phyloP scores from a whole-genome alignment of 345 rosid species.

The Sisymbrium altissimum region DNA sequence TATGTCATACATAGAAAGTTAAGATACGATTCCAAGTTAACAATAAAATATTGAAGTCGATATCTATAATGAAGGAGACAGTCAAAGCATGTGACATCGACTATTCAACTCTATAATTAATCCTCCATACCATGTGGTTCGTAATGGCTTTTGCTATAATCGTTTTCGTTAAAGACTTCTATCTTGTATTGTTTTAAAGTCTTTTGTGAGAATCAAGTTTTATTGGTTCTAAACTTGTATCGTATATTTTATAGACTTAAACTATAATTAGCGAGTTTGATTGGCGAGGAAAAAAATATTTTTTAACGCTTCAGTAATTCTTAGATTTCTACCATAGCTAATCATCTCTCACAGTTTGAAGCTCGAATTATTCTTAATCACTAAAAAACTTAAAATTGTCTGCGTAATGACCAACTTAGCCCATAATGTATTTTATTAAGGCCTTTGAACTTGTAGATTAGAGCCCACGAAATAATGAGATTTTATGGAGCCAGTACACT shows the following conservation, averaged over 20 bases:
- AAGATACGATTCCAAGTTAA: constrained; percentile 24
- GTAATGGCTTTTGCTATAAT: constrained; percentile 13
- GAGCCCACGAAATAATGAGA: no score
- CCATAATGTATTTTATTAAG: no score
- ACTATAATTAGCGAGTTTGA: neutral
- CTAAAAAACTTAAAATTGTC: no score
- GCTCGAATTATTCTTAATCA: no score
- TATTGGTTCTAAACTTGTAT: neutral
- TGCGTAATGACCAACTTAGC: no score
- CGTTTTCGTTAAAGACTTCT: constrained; percentile 13
- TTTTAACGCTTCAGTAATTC: no score
- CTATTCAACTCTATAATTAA: constrained; percentile 25
- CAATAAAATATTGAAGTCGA: constrained; percentile 21
- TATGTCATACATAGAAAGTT: constrained; percentile 29
- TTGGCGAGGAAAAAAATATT: neutral
- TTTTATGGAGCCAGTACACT: no score
- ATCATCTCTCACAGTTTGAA: no score
- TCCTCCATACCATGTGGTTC: constrained; percentile 21
- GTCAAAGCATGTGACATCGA: constrained; percentile 39
- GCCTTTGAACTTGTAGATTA: no score
- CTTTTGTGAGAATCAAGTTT: neutral
- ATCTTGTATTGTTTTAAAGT: neutral
- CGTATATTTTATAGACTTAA: neutral
- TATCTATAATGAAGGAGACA: constrained; percentile 20
- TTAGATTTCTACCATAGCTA: no score